Conservation (phyloP, 352 stramenopile genomes). For the Pythium brachiatum region DNA sequence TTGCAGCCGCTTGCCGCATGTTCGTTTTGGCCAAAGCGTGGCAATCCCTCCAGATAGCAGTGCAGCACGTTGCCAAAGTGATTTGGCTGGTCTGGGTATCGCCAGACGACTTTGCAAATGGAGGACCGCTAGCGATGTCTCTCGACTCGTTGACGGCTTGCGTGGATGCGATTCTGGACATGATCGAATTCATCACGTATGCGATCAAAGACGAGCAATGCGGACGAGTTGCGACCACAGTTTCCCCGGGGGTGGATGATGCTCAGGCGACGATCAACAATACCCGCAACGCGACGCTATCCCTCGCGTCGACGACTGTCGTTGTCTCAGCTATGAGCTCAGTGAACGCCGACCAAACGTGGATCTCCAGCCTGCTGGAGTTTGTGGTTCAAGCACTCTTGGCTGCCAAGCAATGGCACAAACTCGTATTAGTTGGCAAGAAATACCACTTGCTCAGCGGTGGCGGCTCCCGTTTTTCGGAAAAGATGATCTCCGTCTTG, state of each 20-base stretch:
- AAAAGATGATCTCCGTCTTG: constrained; percentile 53
- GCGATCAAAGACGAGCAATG: constrained; percentile 24
- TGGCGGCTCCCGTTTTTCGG: constrained; percentile 46
- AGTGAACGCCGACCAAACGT: constrained; percentile 43
- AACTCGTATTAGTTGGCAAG: constrained; percentile 55
- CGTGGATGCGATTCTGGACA: constrained; percentile 46
- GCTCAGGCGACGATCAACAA: neutral
- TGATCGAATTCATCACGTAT: constrained; percentile 41
- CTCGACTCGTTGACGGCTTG: constrained; percentile 32
- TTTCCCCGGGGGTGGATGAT: neutral
- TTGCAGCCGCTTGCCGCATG: constrained; percentile 40
- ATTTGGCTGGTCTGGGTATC: constrained; percentile 55
- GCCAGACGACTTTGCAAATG: constrained; percentile 30
- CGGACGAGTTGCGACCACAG: constrained; percentile 2
- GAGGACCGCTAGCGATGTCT: neutral
- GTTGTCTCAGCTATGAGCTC: constrained; percentile 31
- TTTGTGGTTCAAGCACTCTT: constrained; percentile 39
- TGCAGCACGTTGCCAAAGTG: constrained; percentile 55
- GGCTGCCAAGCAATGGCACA: constrained; percentile 39
- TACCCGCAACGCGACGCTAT: constrained; percentile 11
- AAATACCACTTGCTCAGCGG: constrained; percentile 44
- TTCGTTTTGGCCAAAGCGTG: constrained; percentile 47
- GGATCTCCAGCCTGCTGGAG: constrained; percentile 44
- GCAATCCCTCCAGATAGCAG: constrained; percentile 50
- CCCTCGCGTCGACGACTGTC: constrained; percentile 37